Evolutionary conservation across 2,329 filamentous ascomycete genomes (phyloP), one percentile per base, ranked within the genome.

Genomic region (Ceratocystis alfenasii): DNA sequence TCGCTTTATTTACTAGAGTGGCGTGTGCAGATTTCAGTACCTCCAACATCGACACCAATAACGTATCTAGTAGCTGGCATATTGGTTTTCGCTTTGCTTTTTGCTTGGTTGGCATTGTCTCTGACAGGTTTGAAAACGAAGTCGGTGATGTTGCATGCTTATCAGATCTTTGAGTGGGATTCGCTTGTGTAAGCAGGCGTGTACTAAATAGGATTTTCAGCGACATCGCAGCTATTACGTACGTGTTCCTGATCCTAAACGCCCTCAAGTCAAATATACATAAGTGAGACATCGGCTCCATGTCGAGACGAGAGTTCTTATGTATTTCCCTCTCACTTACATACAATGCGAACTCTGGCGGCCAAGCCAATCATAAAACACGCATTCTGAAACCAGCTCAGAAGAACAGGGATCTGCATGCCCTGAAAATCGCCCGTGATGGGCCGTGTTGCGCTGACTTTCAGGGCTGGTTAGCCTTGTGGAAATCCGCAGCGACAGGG

Each of bases 41-140:
- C 78, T 64, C 75, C 75, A 10, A 77, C 75, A 66, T 76, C 75
- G 62, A 77, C 73, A 62, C 75, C 75, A 46, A 77, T 74, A 25
- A 75, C 72, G 8, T 75, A 70, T 5, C 67, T 69, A 12, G 63
- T 8, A 12, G 44, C 41, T 10, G 48, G 5, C 7, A 17, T 17
- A 36, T 36, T 36, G 3, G 10, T 12, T 10, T 22, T 50, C 17
- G n/a, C 17, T 15, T 8, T 65, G 36, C 22, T 45, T n/a, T 28
- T 22, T 20, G 59, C 7, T 25, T 73, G 10, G 46, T 20, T 6
- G 33, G 25, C 44, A 17, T 25, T 36, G 36, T 46, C 15, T 46
- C n/a, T 15, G 48, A n/a, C 30, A 15, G 20, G 59, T n/a, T 2
- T 50, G 8, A 53, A 15, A 28, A 30, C 17, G 46, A 28, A 46